Evolutionary conservation across 192 early-diverging fungal species (phyloP).

Genomic region (Coemansia reversa): DNA sequence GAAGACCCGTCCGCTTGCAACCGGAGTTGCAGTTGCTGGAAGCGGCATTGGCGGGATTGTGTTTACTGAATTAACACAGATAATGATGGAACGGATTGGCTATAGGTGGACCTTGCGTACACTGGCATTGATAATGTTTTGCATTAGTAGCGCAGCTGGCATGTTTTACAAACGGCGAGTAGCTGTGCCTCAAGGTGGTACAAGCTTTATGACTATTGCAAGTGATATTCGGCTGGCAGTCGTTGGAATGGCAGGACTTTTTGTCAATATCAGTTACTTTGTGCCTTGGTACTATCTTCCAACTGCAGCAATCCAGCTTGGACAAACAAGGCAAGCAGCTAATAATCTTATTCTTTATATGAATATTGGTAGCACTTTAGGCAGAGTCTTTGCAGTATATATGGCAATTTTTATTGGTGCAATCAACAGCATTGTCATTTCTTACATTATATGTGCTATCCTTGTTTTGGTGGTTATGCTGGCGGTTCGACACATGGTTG

Average conservation of each 20-base stretch:
- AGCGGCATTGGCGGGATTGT: conserved; percentile 73
- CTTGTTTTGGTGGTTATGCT: conserved; percentile 37
- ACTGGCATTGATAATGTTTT: conserved; percentile 30
- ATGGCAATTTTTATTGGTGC: conserved; percentile 21
- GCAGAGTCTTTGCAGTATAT: conserved; percentile 30
- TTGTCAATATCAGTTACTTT: conserved; percentile 43
- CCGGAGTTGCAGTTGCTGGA: conserved; percentile 73
- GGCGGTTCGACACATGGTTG: conserved; percentile 35
- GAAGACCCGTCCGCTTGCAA: conserved; percentile 64
- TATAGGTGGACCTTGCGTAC: conserved; percentile 37
- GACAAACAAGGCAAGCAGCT: conserved; percentile 37
- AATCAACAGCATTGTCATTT: conserved; percentile 35
- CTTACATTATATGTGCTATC: conserved; percentile 28
- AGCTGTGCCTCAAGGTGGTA: conserved; percentile 19
- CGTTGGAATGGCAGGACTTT: conserved; percentile 26
- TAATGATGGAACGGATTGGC: conserved; percentile 55
- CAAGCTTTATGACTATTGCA: conserved; percentile 17
- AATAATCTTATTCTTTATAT: conserved; percentile 39
- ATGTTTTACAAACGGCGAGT: conserved; percentile 32
- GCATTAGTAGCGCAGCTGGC: conserved; percentile 21
- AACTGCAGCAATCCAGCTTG: conserved; percentile 37
- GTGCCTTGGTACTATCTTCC: conserved; percentile 45
- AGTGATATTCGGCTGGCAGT: conserved; percentile 22
- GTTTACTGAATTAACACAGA: conserved; percentile 59
- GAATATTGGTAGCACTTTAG: conserved; percentile 43